phyloP scores from a whole-genome alignment of 768 basidiomycete genomes.

The Mrakia hoshinonis region DNA sequence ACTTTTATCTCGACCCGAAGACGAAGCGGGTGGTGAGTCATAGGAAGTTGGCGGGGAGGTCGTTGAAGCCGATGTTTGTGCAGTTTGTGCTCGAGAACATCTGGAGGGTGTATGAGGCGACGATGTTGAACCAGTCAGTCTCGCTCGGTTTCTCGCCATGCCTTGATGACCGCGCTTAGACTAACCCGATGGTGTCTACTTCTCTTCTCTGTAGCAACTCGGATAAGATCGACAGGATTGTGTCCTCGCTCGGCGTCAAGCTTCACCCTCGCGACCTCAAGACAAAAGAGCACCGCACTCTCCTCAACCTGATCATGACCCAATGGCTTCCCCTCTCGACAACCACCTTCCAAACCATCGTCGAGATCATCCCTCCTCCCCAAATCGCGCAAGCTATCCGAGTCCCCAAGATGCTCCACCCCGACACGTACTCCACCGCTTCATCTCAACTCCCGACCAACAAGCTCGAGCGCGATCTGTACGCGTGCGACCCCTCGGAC shows the following conservation, averaged over 20 bases:
- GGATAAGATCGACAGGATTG: conserved; percentile 82
- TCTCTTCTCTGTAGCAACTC: conserved; percentile 61
- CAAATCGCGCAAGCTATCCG: conserved; percentile 67
- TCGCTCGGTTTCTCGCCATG: conserved; percentile 10
- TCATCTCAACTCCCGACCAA: conserved; percentile 56
- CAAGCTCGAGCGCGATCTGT: conserved; percentile 76
- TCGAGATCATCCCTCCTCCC: conserved; percentile 90
- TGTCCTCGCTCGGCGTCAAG: conserved; percentile 68
- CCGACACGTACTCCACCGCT: conserved; percentile 49
- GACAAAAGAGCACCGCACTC: conserved; percentile 75
- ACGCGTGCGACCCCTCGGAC: conserved; percentile 54
- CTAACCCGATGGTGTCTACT: too few relatives aligned
- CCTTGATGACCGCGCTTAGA: background rate
- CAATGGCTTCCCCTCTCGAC: conserved; percentile 96
- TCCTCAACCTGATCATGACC: conserved; percentile 77
- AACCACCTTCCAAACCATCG: conserved; percentile 78
- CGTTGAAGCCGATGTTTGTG: conserved; percentile 88
- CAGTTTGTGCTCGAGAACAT: conserved; percentile 95
- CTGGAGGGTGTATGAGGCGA: conserved; percentile 92
- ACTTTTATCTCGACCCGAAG: conserved; percentile 93
- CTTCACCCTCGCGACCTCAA: conserved; percentile 80
- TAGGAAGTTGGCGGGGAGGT: conserved; percentile 77
- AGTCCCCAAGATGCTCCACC: conserved; percentile 85
- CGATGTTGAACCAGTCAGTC: conserved; percentile 78
- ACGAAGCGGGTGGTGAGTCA: conserved; percentile 83